phyloP scores from a whole-genome alignment of 2,329 filamentous ascomycete genomes.

The Colletotrichum higginsianum region DNA sequence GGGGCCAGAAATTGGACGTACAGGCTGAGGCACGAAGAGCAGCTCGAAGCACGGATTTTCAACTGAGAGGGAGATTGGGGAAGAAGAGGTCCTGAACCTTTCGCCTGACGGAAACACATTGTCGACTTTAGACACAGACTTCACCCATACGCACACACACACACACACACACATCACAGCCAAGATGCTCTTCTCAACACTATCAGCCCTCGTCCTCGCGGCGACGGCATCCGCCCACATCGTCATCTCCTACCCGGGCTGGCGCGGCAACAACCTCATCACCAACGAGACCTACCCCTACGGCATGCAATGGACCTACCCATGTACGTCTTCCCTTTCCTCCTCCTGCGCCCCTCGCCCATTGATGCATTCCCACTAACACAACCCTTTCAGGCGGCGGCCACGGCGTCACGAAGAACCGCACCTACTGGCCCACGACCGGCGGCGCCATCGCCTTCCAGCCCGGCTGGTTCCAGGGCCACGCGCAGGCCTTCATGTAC shows the following conservation, averaged over 20 bases:
- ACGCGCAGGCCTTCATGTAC: conserved; percentile 86
- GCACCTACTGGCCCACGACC: conserved; percentile 90
- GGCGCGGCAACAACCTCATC: conserved; percentile 88
- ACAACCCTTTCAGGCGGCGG: conserved; percentile 79
- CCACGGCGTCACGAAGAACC: conserved; percentile 81
- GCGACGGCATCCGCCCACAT: conserved; percentile 76
- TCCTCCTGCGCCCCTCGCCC: not conserved
- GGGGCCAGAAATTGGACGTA: not conserved
- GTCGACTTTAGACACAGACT: not conserved
- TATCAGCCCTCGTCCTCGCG: conserved; percentile 61
- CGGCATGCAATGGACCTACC: conserved; percentile 96
- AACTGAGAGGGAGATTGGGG: conserved; percentile 2
- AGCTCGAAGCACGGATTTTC: no score
- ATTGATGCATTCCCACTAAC: conserved; percentile 2
- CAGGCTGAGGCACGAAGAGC: not conserved
- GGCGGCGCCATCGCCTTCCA: conserved; percentile 93
- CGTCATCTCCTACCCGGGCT: conserved; percentile 89
- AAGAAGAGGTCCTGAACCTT: not conserved
- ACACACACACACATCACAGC: conserved; percentile 31
- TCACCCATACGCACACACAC: not conserved
- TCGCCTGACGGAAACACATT: not conserved
- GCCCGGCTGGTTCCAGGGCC: conserved; percentile 96
- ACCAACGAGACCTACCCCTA: conserved; percentile 86
- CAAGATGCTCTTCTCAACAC: conserved; percentile 64
- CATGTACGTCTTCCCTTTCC: conserved; percentile 74